Percentiles rank a stretch among this genome's conserved stretches.
phyloP scores from a whole-genome alignment of 345 rosid genomes.

The Eucalyptus curtisii region DNA sequence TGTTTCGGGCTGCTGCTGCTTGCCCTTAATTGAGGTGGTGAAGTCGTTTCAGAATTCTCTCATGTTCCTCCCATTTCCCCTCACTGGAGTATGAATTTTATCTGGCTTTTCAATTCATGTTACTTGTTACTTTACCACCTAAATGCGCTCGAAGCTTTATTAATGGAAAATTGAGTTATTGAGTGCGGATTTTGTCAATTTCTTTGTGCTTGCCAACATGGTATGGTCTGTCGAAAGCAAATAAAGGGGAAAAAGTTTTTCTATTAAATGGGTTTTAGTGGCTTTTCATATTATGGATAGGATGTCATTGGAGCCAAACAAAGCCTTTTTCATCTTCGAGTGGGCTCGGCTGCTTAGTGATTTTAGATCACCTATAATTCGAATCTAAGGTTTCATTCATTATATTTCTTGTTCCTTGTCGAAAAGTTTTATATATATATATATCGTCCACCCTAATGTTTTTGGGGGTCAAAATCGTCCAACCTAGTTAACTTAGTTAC shows the following conservation, averaged over 20 bases:
- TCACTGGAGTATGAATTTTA: slow-evolving; percentile 38
- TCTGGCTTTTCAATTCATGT: background rate
- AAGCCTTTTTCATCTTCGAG: background rate
- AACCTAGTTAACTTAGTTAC: background rate
- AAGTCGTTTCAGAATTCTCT: slow-evolving; percentile 53
- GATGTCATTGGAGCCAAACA: background rate
- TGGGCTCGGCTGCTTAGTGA: background rate
- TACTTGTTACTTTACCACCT: background rate
- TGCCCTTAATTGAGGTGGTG: slow-evolving; percentile 46
- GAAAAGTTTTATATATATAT: fast-evolving
- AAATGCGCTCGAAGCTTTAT: background rate
- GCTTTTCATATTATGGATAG: background rate
- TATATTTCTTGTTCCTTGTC: background rate
- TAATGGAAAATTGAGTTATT: background rate
- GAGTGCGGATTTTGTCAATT: background rate
- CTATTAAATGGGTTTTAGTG: background rate
- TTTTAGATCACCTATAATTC: background rate
- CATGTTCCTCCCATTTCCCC: slow-evolving; percentile 54
- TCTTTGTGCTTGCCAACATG: background rate
- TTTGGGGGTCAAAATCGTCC: background rate
- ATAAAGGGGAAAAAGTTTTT: background rate
- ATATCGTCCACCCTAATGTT: background rate
- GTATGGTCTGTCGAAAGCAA: background rate
- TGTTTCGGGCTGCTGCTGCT: slow-evolving; percentile 49
- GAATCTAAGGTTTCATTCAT: background rate